Evolutionary conservation across 1,284 basidiomycete species (phyloP), one percentile per base, ranked within the genome.

Genomic region (Porogramme epimiltina): DNA sequence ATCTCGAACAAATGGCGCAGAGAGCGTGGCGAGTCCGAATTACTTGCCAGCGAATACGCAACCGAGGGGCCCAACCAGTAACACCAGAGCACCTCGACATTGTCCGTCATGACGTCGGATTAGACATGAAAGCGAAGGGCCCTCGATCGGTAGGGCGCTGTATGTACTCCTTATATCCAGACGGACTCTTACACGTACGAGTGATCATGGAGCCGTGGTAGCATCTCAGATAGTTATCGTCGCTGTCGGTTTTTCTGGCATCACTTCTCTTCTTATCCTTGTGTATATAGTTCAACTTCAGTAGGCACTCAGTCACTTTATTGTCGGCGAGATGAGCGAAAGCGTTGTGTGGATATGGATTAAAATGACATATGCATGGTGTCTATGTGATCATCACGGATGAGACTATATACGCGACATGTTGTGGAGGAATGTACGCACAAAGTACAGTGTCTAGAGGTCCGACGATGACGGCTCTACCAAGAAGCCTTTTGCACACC

Each of bases 401-500:
- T n/a, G n/a, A n/a, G n/a, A n/a, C n/a, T n/a, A n/a, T n/a, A n/a
- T n/a, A n/a, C n/a, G n/a, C n/a, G n/a, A n/a, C n/a, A n/a, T n/a
- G n/a, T n/a, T n/a, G n/a, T n/a, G n/a, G n/a, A n/a, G n/a, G n/a
- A n/a, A n/a, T 8, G 28, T 16, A 54, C 52, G 39, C 26, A 54
- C 52, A 51, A 2, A 38, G 19, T 47, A 49, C 38, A 48, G 41
- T 22, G 20, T 47, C 26, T 42, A 43, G 33, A 25, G 15, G 26
- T 34, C 16, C 33, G 13, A 11, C 15, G 23, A 6, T 37, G 8
- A 37, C 9, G n/a, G 34, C 19, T 51, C 49, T 55, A 64, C 95
- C 94, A 98, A 18, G 89, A 92, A 13, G 92, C 92, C 69, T 96
- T 96, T 53, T 82, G 77, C 28, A 97, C 91, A 18, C 95, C 95